phyloP scores from a whole-genome alignment of 257 asterid species.

The Knoxia roxburghii region DNA sequence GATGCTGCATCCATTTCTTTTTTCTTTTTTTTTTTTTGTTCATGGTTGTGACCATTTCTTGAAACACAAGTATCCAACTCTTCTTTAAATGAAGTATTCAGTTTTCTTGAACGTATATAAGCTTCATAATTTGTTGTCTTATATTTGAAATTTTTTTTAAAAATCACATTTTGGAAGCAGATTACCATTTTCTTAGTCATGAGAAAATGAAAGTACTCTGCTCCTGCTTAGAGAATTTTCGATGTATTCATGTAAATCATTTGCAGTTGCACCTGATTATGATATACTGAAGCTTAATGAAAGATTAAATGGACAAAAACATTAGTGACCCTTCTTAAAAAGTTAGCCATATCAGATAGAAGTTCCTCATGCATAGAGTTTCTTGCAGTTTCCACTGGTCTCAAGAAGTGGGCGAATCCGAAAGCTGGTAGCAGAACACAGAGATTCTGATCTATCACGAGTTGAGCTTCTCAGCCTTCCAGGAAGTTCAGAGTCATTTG shows the following conservation, averaged over 20 bases:
- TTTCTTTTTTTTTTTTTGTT: neutral
- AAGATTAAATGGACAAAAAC: neutral
- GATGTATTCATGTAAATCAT: neutral
- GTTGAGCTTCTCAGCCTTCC: constrained; percentile 78
- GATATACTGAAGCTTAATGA: neutral
- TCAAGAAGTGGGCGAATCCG: constrained; percentile 87
- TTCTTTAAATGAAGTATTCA: neutral
- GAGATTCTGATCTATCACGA: constrained; percentile 57
- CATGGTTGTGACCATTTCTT: neutral
- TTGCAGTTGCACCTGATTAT: neutral
- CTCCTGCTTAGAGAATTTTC: neutral
- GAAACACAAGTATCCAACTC: neutral
- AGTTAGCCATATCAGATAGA: neutral
- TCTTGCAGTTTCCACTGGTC: constrained; percentile 85
- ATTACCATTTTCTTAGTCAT: neutral
- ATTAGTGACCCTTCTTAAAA: neutral
- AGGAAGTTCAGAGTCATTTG: constrained; percentile 81
- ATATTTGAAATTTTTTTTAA: neutral
- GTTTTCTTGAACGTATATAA: neutral
- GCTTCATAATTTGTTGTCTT: neutral
- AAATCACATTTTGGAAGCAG: neutral
- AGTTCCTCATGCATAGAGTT: constrained; percentile 5
- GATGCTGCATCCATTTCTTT: constrained; percentile 7
- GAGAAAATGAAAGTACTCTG: neutral
- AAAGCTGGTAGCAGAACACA: constrained; percentile 68